Conservation (phyloP, 768 basidiomycete genomes). For the Tylopilus rubrobrunneus region DNA sequence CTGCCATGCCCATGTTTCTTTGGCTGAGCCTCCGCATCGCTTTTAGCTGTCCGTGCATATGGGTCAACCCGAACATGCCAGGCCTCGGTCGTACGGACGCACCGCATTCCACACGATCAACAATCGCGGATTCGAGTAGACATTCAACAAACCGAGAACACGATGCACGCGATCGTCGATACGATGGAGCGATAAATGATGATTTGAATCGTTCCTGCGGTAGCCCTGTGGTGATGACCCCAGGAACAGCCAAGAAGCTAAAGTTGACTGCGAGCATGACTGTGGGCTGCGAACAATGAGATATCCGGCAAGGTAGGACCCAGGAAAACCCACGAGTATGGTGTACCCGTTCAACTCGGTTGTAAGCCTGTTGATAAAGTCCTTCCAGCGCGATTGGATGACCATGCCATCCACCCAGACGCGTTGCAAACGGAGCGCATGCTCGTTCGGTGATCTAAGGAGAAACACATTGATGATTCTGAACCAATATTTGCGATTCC, state of each 20-base stretch:
- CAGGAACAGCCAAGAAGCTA: too few relatives aligned
- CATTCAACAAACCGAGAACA: conserved; percentile 11
- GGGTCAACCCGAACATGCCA: not conserved
- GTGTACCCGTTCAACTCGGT: conserved; percentile 9
- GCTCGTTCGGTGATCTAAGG: conserved; percentile 1
- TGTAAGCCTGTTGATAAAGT: conserved; percentile 5
- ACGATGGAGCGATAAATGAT: conserved; percentile 8
- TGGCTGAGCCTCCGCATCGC: conserved; percentile 4
- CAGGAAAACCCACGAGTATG: conserved; percentile 4
- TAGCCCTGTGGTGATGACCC: too few relatives aligned
- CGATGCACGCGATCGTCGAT: conserved; percentile 8
- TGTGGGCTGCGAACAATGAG: conserved; percentile 7
- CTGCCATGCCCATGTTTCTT: not conserved
- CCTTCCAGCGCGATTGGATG: conserved; percentile 11
- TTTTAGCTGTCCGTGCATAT: too few relatives aligned
- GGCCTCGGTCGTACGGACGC: not conserved
- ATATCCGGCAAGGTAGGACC: not conserved
- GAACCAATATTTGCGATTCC: conserved; percentile 1
- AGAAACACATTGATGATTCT: not conserved
- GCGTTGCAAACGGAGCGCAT: conserved; percentile 11
- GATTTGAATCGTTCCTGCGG: not conserved
- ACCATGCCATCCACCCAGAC: conserved; percentile 11
- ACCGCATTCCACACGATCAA: conserved; percentile 4
- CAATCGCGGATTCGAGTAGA: conserved; percentile 8
- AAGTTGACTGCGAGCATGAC: conserved; percentile 20